Conservation (phyloP, 2,329 filamentous ascomycete species). For the Fusarium nanum region DNA sequence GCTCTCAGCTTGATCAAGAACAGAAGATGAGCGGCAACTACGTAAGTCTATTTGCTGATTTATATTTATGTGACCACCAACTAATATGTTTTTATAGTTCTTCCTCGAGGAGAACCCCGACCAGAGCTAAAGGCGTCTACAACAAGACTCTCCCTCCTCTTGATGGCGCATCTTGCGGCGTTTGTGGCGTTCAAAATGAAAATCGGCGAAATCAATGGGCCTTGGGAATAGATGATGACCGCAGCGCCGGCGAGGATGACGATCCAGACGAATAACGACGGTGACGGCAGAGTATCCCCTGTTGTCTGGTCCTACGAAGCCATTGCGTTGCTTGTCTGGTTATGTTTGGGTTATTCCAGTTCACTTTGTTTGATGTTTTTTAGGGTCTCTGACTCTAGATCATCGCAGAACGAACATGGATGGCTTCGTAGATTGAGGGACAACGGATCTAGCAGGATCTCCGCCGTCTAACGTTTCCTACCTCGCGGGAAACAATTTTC, state of each 20-base stretch:
- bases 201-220: constrained; percentile 48
- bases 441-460: constrained; percentile 72
- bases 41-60: constrained; percentile 64
- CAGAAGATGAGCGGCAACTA: constrained; percentile 95
- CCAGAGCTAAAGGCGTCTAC: constrained; percentile 63
- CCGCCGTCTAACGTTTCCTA: constrained; percentile 62
- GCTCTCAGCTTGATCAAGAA: constrained; percentile 96
- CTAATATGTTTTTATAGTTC: constrained; percentile 68
- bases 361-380: constrained; percentile 19
- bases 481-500: constrained; percentile 52
- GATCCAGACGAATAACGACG: constrained; percentile 72
- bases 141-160: constrained; percentile 50
- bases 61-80: not conserved
- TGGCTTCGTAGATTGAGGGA: constrained; percentile 64
- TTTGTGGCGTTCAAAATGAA: constrained; percentile 64
- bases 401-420: constrained; percentile 9
- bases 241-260: constrained; percentile 70
- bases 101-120: constrained; percentile 84
- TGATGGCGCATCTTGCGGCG: constrained; percentile 55
- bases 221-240: constrained; percentile 57
- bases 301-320: constrained; percentile 69
- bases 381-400: not conserved
- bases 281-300: constrained; percentile 73
- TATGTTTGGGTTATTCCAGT: constrained; percentile 1
- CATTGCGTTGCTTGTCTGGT: constrained; percentile 11